Evolutionary conservation across 148 eudicot genomes (phyloP).

Genomic region (Rhododendron kiyosumense): DNA sequence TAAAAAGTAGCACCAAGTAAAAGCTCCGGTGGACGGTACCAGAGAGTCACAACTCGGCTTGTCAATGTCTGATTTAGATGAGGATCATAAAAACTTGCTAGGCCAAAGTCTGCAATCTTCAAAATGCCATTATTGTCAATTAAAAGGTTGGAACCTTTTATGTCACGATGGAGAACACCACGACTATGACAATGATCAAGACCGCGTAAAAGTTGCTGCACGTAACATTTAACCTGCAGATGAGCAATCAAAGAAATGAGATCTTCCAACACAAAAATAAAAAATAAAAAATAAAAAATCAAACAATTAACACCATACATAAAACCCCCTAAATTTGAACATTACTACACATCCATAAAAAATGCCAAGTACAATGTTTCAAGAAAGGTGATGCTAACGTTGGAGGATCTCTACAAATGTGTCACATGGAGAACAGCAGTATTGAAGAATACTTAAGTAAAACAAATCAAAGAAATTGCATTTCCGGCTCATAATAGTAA

Average conservation of each 20-base stretch:
- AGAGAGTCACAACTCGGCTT: slow-evolving; percentile 86
- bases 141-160: slow-evolving; percentile 80
- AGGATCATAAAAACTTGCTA: slow-evolving; percentile 72
- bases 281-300: neutral
- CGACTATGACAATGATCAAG: slow-evolving; percentile 82
- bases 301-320: neutral
- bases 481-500: neutral
- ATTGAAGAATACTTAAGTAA: neutral
- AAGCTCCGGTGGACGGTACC: slow-evolving; percentile 92
- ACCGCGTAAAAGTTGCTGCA: slow-evolving; percentile 75
- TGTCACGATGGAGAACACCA: slow-evolving; percentile 73
- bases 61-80: slow-evolving; percentile 58
- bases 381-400: neutral
- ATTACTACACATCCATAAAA: neutral
- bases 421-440: neutral
- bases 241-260: slow-evolving; percentile 2
- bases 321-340: neutral
- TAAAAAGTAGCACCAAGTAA: slow-evolving; percentile 80
- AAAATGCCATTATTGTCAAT: slow-evolving; percentile 69
- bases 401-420: neutral
- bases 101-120: slow-evolving; percentile 89
- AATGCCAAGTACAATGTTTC: neutral
- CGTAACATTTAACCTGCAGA: slow-evolving; percentile 77
- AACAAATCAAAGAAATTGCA: neutral
- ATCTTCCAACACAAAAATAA: neutral